Conservation (phyloP, 2,329 filamentous ascomycete species). For the Clonostachys byssicola region DNA sequence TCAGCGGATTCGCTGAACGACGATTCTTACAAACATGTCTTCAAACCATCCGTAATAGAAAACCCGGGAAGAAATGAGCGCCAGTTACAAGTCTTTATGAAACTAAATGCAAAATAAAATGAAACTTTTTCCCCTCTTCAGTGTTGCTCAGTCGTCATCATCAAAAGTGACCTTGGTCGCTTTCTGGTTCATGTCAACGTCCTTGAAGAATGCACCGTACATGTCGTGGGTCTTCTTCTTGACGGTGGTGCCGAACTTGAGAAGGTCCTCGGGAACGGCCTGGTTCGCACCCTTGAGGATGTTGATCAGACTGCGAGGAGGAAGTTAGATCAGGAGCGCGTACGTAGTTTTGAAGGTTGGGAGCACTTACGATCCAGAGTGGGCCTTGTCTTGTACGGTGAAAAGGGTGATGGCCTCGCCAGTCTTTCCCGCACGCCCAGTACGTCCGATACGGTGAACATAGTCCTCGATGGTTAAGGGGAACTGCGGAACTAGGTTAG, state of each 20-base stretch:
- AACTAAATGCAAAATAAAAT: background rate
- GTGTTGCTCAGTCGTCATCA: constrained; percentile 12
- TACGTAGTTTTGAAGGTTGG: background rate
- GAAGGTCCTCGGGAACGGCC: constrained; percentile 79
- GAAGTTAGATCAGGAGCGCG: constrained; percentile 5
- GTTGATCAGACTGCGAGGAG: constrained; percentile 70
- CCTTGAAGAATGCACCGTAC: constrained; percentile 94
- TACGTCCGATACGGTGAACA: constrained; percentile 94
- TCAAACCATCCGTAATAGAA: constrained; percentile 30
- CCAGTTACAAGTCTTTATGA: constrained; percentile 1
- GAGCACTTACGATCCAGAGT: constrained; percentile 77
- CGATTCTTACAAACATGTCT: constrained; percentile 47
- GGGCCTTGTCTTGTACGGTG: constrained; percentile 88
- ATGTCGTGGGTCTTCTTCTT: constrained; percentile 98
- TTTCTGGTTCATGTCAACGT: constrained; percentile 77
- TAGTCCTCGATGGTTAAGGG: constrained; percentile 96
- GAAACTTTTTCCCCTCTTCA: background rate
- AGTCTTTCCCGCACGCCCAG: constrained; percentile 85
- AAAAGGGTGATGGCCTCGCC: constrained; percentile 91
- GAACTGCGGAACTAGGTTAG: constrained; percentile 48
- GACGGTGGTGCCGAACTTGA: constrained; percentile 96
- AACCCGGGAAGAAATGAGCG: constrained; percentile 13
- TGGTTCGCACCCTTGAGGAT: constrained; percentile 93
- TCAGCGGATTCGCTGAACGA: constrained; percentile 50
- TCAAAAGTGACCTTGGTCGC: constrained; percentile 93